phyloP scores from a whole-genome alignment of 139 green algal species.

The Diplosphaera chodatii region DNA sequence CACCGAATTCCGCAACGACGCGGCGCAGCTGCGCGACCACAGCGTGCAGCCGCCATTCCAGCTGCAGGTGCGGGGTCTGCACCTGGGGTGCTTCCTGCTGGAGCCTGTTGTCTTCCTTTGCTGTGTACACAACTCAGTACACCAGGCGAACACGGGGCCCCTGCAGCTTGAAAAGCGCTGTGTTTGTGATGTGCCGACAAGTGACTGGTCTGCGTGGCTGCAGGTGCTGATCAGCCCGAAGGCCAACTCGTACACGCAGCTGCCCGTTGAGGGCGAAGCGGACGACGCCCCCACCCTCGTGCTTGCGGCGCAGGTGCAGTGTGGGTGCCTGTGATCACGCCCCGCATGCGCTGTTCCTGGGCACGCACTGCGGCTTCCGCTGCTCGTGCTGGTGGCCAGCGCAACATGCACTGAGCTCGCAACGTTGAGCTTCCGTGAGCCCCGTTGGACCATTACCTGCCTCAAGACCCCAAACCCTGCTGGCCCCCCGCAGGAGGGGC shows the following conservation, averaged over 20 bases:
- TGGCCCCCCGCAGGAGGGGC: conserved; percentile 17
- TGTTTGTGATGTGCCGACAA: too few relatives aligned
- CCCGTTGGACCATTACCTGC: too few relatives aligned
- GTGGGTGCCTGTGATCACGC: too few relatives aligned
- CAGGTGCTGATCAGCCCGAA: conserved; percentile 7
- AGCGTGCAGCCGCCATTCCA: conserved; percentile 1
- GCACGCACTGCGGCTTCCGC: too few relatives aligned
- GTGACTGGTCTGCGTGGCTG: background rate
- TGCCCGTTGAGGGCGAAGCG: conserved; percentile 4
- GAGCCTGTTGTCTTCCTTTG: background rate
- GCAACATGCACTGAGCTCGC: too few relatives aligned
- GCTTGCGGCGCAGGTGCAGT: background rate
- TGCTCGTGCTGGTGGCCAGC: too few relatives aligned
- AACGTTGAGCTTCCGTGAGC: too few relatives aligned
- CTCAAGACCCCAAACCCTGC: too few relatives aligned
- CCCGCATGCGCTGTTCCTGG: too few relatives aligned
- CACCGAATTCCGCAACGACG: conserved; percentile 33
- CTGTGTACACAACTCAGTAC: background rate
- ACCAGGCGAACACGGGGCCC: conserved; percentile 1
- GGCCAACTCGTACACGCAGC: conserved; percentile 31
- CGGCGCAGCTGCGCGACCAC: conserved; percentile 8
- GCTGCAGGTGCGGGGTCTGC: background rate
- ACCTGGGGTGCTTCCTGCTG: too few relatives aligned
- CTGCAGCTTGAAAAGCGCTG: conserved; percentile 3
- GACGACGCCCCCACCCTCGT: conserved; percentile 2